These are phyloP conservation scores for Hanseniaspora lindneri DNA, from an alignment of 805 yeast species.

Conservation along the genomic window DNA sequence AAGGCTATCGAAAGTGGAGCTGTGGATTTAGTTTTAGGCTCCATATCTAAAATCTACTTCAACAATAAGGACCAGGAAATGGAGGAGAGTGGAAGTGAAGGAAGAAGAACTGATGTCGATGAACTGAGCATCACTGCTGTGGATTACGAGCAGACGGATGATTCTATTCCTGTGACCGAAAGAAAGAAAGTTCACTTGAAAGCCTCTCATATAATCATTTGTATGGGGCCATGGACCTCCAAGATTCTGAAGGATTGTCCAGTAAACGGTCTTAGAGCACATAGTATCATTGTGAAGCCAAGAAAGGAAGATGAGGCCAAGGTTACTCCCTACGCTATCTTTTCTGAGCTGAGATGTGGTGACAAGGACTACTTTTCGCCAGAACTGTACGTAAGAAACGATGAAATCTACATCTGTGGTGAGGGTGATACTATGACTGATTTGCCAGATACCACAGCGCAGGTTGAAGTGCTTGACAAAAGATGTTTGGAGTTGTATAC, in stretches of 20 bases:
- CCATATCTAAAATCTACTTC: slow-evolving; percentile 59
- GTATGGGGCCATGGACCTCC: slow-evolving; percentile 97
- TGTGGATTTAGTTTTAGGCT: slow-evolving; percentile 76
- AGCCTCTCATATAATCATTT: slow-evolving; percentile 69
- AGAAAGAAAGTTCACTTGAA: slow-evolving; percentile 36
- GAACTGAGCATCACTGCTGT: slow-evolving; percentile 8
- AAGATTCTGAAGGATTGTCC: slow-evolving; percentile 86
- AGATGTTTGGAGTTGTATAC: slow-evolving; percentile 80
- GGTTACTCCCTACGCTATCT: slow-evolving; percentile 87
- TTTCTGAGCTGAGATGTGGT: slow-evolving; percentile 78
- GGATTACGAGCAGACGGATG: slow-evolving; percentile 28
- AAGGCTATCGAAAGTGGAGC: slow-evolving; percentile 74
- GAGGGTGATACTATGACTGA: slow-evolving; percentile 88
- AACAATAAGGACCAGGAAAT: slow-evolving; percentile 42
- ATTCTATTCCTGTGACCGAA: slow-evolving; percentile 26
- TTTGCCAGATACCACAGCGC: slow-evolving; percentile 88
- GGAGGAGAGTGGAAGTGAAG: slow-evolving; percentile 22
- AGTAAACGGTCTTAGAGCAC: slow-evolving; percentile 86
- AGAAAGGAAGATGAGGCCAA: slow-evolving; percentile 26
- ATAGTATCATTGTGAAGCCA: slow-evolving; percentile 84
- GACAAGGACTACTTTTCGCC: slow-evolving; percentile 66
- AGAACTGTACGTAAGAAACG: slow-evolving; percentile 86
- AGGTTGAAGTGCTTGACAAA: slow-evolving; percentile 74
- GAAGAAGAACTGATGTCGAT: slow-evolving; percentile 11
- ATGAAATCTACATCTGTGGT: slow-evolving; percentile 94